Evolutionary conservation across 345 rosid species (phyloP).

Genomic region (Dipteronia sinensis): DNA sequence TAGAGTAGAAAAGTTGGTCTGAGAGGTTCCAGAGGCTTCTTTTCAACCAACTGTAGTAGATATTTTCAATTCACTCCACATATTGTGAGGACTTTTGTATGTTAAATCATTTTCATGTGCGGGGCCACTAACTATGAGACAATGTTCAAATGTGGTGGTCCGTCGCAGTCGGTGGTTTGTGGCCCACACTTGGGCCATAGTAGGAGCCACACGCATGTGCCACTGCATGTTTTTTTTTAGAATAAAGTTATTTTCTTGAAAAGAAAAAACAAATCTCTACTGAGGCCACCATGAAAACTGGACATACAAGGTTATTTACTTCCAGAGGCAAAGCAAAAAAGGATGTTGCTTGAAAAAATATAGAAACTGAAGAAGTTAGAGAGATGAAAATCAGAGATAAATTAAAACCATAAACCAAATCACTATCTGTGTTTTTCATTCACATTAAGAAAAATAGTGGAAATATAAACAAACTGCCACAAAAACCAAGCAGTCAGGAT

Average conservation of each 20-base stretch:
- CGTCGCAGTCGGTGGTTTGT: not conserved
- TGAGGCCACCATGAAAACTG: not conserved
- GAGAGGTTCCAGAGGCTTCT: slow-evolving; percentile 23
- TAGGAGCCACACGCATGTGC: not conserved
- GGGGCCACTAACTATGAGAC: not conserved
- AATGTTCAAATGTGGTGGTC: slow-evolving; percentile 8
- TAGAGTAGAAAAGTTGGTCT: not conserved
- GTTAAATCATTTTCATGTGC: not conserved
- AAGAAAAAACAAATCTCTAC: not conserved
- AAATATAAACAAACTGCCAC: slow-evolving; percentile 24
- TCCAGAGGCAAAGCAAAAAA: not conserved
- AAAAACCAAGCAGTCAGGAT: slow-evolving; percentile 31
- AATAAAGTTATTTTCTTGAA: not conserved
- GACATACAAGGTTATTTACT: too few relatives aligned
- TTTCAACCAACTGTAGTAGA: not conserved
- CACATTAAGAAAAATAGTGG: slow-evolving; percentile 3
- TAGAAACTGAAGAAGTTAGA: not conserved
- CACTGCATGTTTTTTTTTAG: not conserved
- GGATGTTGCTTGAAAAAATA: not conserved
- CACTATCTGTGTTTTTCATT: slow-evolving; percentile 8
- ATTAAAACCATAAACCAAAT: not conserved
- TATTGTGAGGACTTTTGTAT: not conserved
- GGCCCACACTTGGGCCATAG: not conserved
- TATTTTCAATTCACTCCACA: not conserved
- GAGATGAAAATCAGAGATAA: not conserved